Conservation (phyloP, 495 filamentous ascomycete species). For the Jackrogersella minutella region DNA sequence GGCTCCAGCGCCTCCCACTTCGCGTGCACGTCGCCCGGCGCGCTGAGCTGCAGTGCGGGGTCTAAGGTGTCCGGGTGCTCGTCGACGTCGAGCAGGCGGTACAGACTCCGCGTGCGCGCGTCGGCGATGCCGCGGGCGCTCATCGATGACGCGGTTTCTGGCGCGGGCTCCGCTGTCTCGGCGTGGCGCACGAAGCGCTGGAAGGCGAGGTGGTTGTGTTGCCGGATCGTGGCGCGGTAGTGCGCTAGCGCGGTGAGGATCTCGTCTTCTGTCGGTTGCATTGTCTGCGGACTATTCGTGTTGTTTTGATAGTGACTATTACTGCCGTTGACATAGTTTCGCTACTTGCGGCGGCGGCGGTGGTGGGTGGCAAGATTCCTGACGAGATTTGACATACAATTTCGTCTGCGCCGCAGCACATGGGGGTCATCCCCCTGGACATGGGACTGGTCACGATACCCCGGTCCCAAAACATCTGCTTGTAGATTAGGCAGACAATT, state of each 20-base stretch:
- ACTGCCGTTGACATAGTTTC: too few relatives aligned
- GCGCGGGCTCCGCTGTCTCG: background rate
- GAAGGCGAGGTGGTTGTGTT: background rate
- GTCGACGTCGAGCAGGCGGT: background rate
- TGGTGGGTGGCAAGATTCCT: too few relatives aligned
- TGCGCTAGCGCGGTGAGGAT: constrained; percentile 11
- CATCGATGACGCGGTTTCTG: background rate
- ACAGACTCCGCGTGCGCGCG: background rate
- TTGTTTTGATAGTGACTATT: too few relatives aligned
- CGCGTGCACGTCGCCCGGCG: constrained; percentile 4
- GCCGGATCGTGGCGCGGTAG: constrained; percentile 1
- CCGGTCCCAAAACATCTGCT: too few relatives aligned
- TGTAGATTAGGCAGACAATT: too few relatives aligned
- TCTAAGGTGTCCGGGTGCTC: background rate
- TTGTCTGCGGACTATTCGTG: too few relatives aligned
- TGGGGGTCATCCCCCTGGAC: too few relatives aligned
- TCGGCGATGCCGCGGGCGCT: background rate
- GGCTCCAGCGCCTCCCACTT: constrained; percentile 12
- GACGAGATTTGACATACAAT: too few relatives aligned
- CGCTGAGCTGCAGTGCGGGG: background rate
- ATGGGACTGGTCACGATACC: too few relatives aligned
- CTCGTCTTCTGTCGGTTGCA: constrained; percentile 11
- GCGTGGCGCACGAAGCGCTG: background rate
- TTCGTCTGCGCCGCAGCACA: too few relatives aligned
- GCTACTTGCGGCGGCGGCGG: too few relatives aligned